Base-by-base conservation (phyloP, 129 eudicot species). In the Chrysanthemum seticuspe region DNA sequence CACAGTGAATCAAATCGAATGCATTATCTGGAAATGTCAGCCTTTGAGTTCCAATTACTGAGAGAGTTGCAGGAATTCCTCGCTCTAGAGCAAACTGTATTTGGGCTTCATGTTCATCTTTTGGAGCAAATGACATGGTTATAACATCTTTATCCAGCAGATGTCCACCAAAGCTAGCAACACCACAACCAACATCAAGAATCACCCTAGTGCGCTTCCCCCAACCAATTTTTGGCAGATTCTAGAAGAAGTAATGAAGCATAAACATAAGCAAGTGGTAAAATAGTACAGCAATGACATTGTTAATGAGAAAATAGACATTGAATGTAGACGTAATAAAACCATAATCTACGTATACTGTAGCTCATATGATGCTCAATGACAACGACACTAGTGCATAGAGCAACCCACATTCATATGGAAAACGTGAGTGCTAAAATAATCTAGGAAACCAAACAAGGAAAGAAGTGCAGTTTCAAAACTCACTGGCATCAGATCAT, bases 161-260 rank as follows among this genome's bases (percentile, higher is more conserved):
- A 84, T 86, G 75, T 16, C 99, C 99, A 72, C 99, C 99, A 84
- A 95, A 95, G 81, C 99, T 95, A 74, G 99, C 99, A 85, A 95
- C 99, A 57, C 99, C 99, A 76, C 99, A 95, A 74, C 99, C 99
- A 76, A 95, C 99, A 81, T 95, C 99, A 72, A 95, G 81, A 72
- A 95, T 79, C 68, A 95, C 97, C 77, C 99, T 82, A 44, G 89
- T 91, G 71, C 76, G 91, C 82, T 91, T 89, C 51, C 97, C 99
- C 97, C 97, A 95, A 62, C 86, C 90, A 54, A 95, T 80, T 14
- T n/a, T 76, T 67, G 99, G 97, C 56, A 95, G 78, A 59, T 89
- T 86, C 99, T 95, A 85, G 40, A 74, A 51, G 11, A 68, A 55
- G 51, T 13, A 13, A 44, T 49, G 15, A 31, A 69, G 45, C 55